Percentiles rank a stretch among this genome's conserved stretches.
phyloP scores from a whole-genome alignment of 129 eudicot genomes.

The Mikania micrantha region DNA sequence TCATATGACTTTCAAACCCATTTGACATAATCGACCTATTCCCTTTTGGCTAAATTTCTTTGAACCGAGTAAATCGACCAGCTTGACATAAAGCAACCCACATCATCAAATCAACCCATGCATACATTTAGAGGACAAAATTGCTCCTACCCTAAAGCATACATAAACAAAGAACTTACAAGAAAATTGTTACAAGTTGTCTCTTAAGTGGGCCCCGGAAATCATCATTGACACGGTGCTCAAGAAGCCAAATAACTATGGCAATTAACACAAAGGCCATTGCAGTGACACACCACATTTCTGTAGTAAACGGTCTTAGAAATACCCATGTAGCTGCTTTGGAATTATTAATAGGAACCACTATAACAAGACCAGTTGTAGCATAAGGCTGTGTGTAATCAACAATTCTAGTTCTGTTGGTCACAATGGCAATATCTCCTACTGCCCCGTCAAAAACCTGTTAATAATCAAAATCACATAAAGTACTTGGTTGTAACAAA shows the following conservation, averaged over 20 bases:
- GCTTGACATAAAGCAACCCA: background rate
- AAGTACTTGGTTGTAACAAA: background rate
- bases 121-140: background rate
- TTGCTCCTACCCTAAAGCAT: background rate
- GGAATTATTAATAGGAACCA: conserved; percentile 44
- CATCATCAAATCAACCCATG: background rate
- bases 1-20: background rate
- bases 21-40: background rate
- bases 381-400: conserved; percentile 84
- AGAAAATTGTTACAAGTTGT: conserved; percentile 51
- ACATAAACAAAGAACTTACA: conserved; percentile 35
- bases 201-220: conserved; percentile 71
- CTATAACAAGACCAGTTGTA: conserved; percentile 68
- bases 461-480: background rate
- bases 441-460: conserved; percentile 80
- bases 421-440: conserved; percentile 76
- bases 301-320: conserved; percentile 53
- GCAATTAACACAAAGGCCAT: conserved; percentile 55
- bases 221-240: conserved; percentile 74
- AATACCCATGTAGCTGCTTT: conserved; percentile 64
- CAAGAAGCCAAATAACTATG: conserved; percentile 70
- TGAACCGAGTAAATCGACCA: background rate
- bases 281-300: conserved; percentile 63
- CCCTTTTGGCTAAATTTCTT: background rate
- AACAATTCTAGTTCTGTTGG: conserved; percentile 63